Evolutionary conservation across 768 basidiomycete genomes (phyloP).

Genomic region (Leccinum obscurum): DNA sequence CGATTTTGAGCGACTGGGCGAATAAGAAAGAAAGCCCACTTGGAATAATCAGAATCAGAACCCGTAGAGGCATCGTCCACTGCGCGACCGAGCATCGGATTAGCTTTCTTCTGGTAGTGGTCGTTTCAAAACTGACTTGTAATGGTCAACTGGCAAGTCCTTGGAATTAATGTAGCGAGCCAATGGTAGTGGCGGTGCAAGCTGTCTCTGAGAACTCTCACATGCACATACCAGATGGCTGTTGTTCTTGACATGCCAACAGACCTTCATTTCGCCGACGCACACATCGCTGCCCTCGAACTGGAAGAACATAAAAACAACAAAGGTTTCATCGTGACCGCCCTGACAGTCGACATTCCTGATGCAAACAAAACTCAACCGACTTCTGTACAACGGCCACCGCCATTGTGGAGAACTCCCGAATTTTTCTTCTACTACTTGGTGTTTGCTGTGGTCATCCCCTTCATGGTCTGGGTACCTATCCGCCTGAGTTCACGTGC

Average conservation of each 20-base stretch:
- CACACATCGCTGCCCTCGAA: conserved; percentile 15
- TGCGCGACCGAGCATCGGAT: conserved; percentile 41
- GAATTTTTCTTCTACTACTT: conserved; percentile 82
- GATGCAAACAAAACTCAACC: conserved; percentile 36
- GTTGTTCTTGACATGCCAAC: conserved; percentile 36
- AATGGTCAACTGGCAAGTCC: conserved; percentile 9
- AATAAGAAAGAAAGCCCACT: conserved; percentile 49
- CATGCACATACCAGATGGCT: conserved; percentile 30
- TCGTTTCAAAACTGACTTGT: conserved; percentile 27
- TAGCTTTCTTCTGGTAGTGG: conserved; percentile 19
- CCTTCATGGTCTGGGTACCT: conserved; percentile 77
- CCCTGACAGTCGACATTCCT: conserved; percentile 60
- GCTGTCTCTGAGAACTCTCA: neutral
- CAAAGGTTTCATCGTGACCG: conserved; percentile 35
- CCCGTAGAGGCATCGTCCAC: conserved; percentile 90
- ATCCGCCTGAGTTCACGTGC: conserved; percentile 71
- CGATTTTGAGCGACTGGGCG: neutral
- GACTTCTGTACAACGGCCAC: conserved; percentile 29
- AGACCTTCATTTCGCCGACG: conserved; percentile 27
- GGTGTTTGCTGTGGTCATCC: conserved; percentile 59
- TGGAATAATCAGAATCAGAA: conserved; percentile 95
- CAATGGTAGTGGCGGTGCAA: conserved; percentile 23
- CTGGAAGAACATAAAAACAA: conserved; percentile 12
- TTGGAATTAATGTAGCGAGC: neutral
- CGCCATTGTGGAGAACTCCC: conserved; percentile 70